Conservation (phyloP, 1,284 basidiomycete species). For the Cryptococcus hybrid region DNA sequence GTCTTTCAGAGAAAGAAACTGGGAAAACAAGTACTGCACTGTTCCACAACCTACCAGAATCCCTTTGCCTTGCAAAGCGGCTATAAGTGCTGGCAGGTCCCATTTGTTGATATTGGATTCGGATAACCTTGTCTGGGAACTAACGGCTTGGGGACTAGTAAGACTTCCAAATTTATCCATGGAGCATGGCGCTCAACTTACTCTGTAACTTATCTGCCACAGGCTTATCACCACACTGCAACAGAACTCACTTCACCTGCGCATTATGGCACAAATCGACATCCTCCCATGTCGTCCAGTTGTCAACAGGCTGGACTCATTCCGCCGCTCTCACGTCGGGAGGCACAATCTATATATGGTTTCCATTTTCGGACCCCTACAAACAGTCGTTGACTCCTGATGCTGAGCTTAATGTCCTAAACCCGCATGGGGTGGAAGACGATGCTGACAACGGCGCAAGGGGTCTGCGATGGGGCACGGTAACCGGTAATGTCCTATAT, state of each 20-base stretch:
- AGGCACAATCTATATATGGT: constrained; percentile 73
- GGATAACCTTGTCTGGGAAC: constrained; percentile 47
- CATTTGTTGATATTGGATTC: constrained; percentile 44
- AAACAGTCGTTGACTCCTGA: constrained; percentile 17
- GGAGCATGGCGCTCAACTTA: too few species aligned
- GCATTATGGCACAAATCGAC: constrained; percentile 21
- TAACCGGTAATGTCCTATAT: constrained; percentile 22
- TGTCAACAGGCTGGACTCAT: constrained; percentile 73
- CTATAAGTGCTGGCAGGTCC: constrained; percentile 31
- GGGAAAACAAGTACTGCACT: constrained; percentile 24
- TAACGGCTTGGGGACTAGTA: constrained; percentile 38
- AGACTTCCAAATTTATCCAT: background rate
- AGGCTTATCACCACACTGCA: constrained; percentile 42
- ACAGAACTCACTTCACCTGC: constrained; percentile 30
- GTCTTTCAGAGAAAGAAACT: constrained; percentile 18
- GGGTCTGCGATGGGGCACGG: constrained; percentile 34
- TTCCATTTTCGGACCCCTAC: constrained; percentile 56
- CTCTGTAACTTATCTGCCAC: background rate
- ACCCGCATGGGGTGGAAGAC: constrained; percentile 5
- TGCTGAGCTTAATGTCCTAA: constrained; percentile 49
- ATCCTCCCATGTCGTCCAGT: constrained; percentile 54
- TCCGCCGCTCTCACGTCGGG: constrained; percentile 65
- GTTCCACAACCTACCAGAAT: constrained; percentile 33
- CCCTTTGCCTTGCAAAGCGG: constrained; percentile 35
- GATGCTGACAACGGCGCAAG: constrained; percentile 44